phyloP scores from a whole-genome alignment of 202 grass and related monocot genomes.

The Setaria italica region DNA sequence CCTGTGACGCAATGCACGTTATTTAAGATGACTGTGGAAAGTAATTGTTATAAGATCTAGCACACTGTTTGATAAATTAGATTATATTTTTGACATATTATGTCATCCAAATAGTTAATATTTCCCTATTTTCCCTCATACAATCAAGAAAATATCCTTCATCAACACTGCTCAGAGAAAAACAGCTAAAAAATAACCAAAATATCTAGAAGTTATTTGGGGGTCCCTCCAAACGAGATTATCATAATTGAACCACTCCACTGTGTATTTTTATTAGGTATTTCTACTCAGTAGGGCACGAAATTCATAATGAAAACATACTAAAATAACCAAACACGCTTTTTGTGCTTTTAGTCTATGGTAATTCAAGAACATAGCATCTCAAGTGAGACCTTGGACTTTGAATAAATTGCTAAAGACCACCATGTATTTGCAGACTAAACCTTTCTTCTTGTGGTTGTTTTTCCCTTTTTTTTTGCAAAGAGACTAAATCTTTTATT shows the following conservation, averaged over 20 bases:
- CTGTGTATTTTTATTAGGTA: constrained; percentile 8
- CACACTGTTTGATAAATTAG: not conserved
- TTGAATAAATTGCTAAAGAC: constrained; percentile 3
- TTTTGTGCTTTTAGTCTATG: not conserved
- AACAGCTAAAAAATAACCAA: not conserved
- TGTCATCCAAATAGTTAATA: not conserved
- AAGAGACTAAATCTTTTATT: not conserved
- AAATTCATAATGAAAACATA: not conserved
- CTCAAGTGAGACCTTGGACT: not conserved
- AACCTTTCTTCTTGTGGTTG: not conserved
- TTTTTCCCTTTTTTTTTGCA: no score
- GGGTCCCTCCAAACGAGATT: not conserved
- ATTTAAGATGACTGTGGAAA: not conserved
- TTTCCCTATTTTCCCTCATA: not conserved
- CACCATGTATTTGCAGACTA: constrained; percentile 9
- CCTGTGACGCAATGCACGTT: not conserved
- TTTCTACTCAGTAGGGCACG: not conserved
- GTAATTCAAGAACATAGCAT: not conserved
- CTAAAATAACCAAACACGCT: not conserved
- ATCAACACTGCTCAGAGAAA: not conserved
- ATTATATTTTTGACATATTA: not conserved
- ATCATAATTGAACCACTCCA: not conserved
- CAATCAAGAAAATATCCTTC: not conserved
- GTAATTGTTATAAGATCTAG: not conserved
- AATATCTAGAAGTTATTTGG: not conserved